Base-by-base conservation (phyloP, 192 early-diverging fungal genomes). In the Lobosporangium transversale region DNA sequence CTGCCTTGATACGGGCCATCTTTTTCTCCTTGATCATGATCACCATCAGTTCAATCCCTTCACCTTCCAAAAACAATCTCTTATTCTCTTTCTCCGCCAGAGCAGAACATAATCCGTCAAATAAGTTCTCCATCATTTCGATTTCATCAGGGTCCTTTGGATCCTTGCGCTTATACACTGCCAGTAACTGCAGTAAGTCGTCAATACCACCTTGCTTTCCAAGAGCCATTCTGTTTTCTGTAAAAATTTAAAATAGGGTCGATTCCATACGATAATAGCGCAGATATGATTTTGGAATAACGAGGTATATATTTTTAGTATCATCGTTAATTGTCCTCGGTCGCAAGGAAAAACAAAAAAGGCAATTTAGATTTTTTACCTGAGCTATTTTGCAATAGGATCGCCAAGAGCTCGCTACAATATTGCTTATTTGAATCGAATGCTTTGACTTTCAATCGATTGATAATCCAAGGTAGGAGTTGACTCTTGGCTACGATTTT, bases 111-210 rank as follows among this genome's bases (percentile, higher is more conserved):
- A 98, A 53, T 6, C 86, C 81, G 76, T 95, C 91, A 68, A 98
- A 94, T 20, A 94, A 80, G 70, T 97, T 98, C 63, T 97, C 97
- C 83, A 99, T 79, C 79, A 94, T 84, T 63, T 99, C 97, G 40
- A 89, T 82, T 60, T 97, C 96, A 62, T 96, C 94, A 7, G 85
- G 87, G 49, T 94, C 90, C 17, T 81, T 78, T 2, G 97, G 96
- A 66, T 97, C 93, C 86, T 86, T 85, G 32, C 85, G 81, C 53
- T 83, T 89, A 53, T 83, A 87, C 1, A 62, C 60, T 65, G 84
- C 52, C 32, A 94, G 59, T n/a, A 89, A 82, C 42, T 79, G 88
- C 24, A 98, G 79, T 30, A 96, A 65, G 1, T 85, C 78, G 58
- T 94, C 92, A 18, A 95, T 79, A 1, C 92, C 90, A 4, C 80